Base-by-base conservation (phyloP, 768 basidiomycete genomes). In the Lentinula guzmanii region DNA sequence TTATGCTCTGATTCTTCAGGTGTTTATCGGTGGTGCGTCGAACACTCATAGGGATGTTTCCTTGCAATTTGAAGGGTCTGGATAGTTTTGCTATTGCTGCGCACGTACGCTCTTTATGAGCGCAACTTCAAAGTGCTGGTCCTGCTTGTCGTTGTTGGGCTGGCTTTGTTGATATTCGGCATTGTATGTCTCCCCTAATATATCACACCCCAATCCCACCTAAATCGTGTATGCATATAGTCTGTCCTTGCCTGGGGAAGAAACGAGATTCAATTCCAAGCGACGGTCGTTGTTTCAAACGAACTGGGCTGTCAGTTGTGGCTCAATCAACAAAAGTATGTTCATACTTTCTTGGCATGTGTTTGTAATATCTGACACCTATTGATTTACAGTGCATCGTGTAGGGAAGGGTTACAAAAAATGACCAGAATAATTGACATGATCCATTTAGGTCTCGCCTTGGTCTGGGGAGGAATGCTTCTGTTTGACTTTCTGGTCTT, bases 401-500 rank as follows among this genome's bases (percentile, higher is more conserved):
- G 46, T 48, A 48, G 9, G 46, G 13, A 24, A n/a, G 4, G 46
- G 8, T 48, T 24, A 21, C 4, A n/a, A 13, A 13, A 43, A 43
- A 15, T 13, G 5, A 43, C 6, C 11, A 9, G 37, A 39, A 9
- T 48, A 48, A 48, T 9, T 28, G 46, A 48, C 41, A 4, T 16
- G 13, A 10, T 54, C 41, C 33, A 28, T 18, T 6, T 52, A 63
- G 65, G 37, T 7, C 43, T 68, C 37, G 61, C 61, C 16, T 53
- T 62, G 18, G 60, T 65, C 13, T 70, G 68, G 67, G 58, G 52
- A 16, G 64, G 61, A 9, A 58, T 66, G 54, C 56, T 68, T 5
- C 33, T 65, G 18, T 69, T 70, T 18, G 69, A 70, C 45, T 35
- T 61, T 11, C 18, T 69, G 1, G 60, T 70, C 28, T 70, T 70